Base-by-base conservation (phyloP, 106 monocot species). In the Dioscorea dumetorum region DNA sequence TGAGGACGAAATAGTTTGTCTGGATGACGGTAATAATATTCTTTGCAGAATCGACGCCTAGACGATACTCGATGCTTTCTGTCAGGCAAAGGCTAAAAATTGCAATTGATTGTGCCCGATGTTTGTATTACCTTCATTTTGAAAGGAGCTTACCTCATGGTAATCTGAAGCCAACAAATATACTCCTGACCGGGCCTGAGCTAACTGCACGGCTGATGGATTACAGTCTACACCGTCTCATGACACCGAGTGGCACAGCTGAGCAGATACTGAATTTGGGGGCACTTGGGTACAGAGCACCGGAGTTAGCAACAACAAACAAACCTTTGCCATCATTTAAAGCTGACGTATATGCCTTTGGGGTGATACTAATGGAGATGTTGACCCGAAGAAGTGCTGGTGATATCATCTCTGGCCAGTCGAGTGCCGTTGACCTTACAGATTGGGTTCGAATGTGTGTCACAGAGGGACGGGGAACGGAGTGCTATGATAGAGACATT, bases 361-460 rank as follows among this genome's bases (percentile, higher is more conserved):
- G 93, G 0, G 86, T 94, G 58, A 84, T 94, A 28, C 22, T 94
- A n/a, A 82, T 94, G 89, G 93, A 94, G 62, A 63, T 94, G 60
- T 69, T 94, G 57, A 94, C 93, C 21, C 67, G 86, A 32, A 90
- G 79, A 62, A 84, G 93, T 68, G 93, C 93, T 48, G 93, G 90
- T 16, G 93, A 94, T 73, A 89, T 94, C 17, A 86, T 94, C 33
- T 90, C 93, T 10, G 93, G 93, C 57, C 89, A 86, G 67, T 78
- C 83, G 0, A 89, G 93, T 19, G 86, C 86, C 0, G 86, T 94
- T 14, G 93, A 94, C 76, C 86, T 94, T 14, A 79, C 89, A 10
- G 93, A 94, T 67, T 94, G 93, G 93, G 93, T 94, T n/a, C 76
- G 87, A 21, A 75, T 87, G 86, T 89, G 86, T 66, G 81, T 70